Evolutionary conservation across 2,329 filamentous ascomycete genomes (phyloP).

Genomic region (Teratosphaeria destructans): DNA sequence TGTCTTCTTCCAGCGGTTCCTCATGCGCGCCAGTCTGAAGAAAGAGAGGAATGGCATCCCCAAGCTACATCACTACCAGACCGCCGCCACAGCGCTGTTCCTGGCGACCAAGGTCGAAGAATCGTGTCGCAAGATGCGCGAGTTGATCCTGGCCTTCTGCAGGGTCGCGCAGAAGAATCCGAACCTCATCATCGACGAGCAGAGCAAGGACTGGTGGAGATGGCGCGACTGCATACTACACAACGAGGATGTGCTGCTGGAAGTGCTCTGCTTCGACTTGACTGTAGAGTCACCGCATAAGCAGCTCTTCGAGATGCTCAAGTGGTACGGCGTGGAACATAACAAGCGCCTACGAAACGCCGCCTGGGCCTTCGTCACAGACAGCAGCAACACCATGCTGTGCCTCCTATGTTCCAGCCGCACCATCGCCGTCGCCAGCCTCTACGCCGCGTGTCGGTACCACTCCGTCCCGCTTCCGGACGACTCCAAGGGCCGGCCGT

Average conservation of each 20-base stretch:
- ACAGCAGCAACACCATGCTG: conserved; percentile 73
- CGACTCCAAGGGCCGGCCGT: conserved; percentile 64
- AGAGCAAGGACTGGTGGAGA: conserved; percentile 96
- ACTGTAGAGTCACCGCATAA: conserved; percentile 83
- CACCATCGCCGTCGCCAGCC: conserved; percentile 65
- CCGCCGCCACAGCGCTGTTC: conserved; percentile 84
- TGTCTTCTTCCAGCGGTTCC: conserved; percentile 92
- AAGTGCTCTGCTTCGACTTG: conserved; percentile 86
- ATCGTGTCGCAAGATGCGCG: conserved; percentile 89
- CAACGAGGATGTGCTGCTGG: conserved; percentile 86
- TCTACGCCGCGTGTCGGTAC: conserved; percentile 73
- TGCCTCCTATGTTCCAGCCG: conserved; percentile 70
- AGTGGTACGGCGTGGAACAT: conserved; percentile 61
- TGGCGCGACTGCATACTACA: conserved; percentile 91
- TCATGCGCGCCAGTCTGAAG: conserved; percentile 79
- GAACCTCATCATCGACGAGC: conserved; percentile 82
- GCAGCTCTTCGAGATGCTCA: conserved; percentile 70
- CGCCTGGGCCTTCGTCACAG: conserved; percentile 89
- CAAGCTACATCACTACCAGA: conserved; percentile 76
- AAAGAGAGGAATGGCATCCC: conserved; percentile 52
- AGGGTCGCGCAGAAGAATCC: conserved; percentile 92
- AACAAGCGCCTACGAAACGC: conserved; percentile 75
- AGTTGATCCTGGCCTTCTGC: conserved; percentile 85
- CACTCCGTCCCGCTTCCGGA: conserved; percentile 62
- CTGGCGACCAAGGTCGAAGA: conserved; percentile 96